These are phyloP conservation scores for Acanthamoeba castellanii DNA, from an alignment of 208 protist species.

Conservation along the genomic window DNA sequence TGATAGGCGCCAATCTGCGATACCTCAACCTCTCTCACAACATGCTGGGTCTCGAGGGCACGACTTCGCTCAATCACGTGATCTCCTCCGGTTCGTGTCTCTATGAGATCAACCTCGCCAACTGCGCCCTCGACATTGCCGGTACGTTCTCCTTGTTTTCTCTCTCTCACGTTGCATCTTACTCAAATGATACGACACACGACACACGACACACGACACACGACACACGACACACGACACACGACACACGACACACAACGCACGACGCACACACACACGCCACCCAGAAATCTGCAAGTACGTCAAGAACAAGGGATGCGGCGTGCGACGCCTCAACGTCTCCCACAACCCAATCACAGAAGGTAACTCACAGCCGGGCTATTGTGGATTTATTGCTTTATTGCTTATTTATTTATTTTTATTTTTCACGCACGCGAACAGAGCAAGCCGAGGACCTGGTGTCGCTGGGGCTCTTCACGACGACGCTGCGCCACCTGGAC, in stretches of 20 bases:
- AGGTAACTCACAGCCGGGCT: background rate
- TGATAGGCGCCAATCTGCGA: background rate
- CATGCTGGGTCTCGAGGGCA: background rate
- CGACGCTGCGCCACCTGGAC: slow-evolving; percentile 10
- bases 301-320: slow-evolving; percentile 6
- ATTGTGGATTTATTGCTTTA: no score
- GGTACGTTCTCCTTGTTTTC: background rate
- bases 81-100: slow-evolving; percentile 16
- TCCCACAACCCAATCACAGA: background rate
- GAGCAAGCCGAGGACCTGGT: slow-evolving; percentile 7
- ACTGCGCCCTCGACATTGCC: background rate
- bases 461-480: background rate
- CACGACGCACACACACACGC: background rate
- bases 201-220: background rate
- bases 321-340: background rate
- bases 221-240: no score
- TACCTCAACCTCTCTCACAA: slow-evolving; percentile 2
- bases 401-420: background rate
- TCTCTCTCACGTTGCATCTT: no score
- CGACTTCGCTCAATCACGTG: background rate
- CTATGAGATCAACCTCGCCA: background rate
- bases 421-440: background rate
- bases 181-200: no score
- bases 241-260: no score
- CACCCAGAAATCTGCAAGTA: background rate